Evolutionary conservation across 2,329 filamentous ascomycete genomes (phyloP).

Genomic region (Diaporthe humulicola): DNA sequence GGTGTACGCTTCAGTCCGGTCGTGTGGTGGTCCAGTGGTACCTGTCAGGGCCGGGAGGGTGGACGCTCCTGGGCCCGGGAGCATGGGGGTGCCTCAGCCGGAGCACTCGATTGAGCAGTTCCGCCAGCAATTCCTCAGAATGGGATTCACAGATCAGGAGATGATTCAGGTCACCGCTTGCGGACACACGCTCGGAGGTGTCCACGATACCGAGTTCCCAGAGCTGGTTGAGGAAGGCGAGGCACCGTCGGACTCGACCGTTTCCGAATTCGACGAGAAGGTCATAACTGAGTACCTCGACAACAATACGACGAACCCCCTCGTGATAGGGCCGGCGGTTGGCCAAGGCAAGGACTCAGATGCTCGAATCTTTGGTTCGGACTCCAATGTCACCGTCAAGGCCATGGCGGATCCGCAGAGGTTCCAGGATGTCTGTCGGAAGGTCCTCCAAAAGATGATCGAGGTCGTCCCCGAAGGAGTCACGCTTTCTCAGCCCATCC

Average conservation of each 20-base stretch:
- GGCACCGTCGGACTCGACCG: slow-evolving; percentile 59
- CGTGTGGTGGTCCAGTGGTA: slow-evolving; percentile 67
- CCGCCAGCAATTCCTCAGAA: slow-evolving; percentile 63
- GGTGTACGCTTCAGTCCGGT: slow-evolving; percentile 68
- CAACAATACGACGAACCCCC: slow-evolving; percentile 64
- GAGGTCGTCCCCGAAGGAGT: slow-evolving; percentile 65
- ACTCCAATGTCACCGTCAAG: slow-evolving; percentile 64
- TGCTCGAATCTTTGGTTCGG: slow-evolving; percentile 64
- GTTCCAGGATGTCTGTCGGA: slow-evolving; percentile 62
- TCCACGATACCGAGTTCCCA: slow-evolving; percentile 64
- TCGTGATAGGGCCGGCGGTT: slow-evolving; percentile 63
- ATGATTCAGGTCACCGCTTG: slow-evolving; percentile 71
- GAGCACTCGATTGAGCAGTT: slow-evolving; percentile 65
- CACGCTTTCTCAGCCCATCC: slow-evolving; percentile 61
- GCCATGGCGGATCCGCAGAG: slow-evolving; percentile 56
- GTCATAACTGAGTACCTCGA: slow-evolving; percentile 67
- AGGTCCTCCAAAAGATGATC: slow-evolving; percentile 68
- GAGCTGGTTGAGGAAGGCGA: slow-evolving; percentile 61
- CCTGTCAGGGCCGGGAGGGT: slow-evolving; percentile 64
- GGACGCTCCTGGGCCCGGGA: slow-evolving; percentile 62
- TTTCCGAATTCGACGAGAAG: slow-evolving; percentile 63
- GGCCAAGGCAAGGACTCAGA: slow-evolving; percentile 62
- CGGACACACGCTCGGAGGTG: slow-evolving; percentile 70
- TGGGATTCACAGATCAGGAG: slow-evolving; percentile 65
- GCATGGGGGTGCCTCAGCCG: slow-evolving; percentile 65